These are phyloP conservation scores for Syzygium oleosum DNA, from an alignment of 345 rosid species.

Conservation along the genomic window DNA sequence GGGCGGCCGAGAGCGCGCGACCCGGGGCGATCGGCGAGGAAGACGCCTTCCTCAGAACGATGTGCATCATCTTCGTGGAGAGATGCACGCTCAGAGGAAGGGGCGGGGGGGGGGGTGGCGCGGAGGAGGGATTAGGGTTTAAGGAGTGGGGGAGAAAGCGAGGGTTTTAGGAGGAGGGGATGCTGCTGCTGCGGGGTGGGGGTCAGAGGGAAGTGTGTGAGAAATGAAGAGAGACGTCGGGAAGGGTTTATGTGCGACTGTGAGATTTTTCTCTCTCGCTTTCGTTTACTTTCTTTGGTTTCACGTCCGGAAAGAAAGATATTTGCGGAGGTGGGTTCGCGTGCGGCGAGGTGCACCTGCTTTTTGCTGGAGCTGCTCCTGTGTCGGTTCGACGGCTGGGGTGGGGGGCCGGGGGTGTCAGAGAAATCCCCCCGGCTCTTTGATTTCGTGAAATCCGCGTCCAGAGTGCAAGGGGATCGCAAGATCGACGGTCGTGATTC, in stretches of 20 bases:
- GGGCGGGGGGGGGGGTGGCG: not conserved
- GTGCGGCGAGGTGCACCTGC: not conserved
- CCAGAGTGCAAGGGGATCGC: not conserved
- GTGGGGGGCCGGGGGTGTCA: not conserved
- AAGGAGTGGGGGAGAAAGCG: not conserved
- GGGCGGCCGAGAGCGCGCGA: constrained; percentile 22
- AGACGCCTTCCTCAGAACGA: constrained; percentile 27
- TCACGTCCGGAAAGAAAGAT: not conserved
- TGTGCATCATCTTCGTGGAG: constrained; percentile 27
- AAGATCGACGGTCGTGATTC: not conserved
- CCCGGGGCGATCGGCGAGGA: constrained; percentile 10
- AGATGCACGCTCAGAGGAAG: not conserved
- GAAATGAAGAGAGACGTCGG: not conserved
- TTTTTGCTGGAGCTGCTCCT: not conserved
- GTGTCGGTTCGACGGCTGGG: not conserved
- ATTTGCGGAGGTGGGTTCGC: not conserved
- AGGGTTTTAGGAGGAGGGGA: not conserved
- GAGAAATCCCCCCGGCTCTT: not conserved
- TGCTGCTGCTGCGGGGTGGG: not conserved
- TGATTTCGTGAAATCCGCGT: not conserved
- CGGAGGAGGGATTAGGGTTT: constrained; percentile 28
- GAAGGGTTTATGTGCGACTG: not conserved
- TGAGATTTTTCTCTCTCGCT: not conserved
- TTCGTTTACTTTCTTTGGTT: not conserved
- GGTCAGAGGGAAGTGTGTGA: not conserved